These are phyloP conservation scores for Powellomyces hirtus DNA, from an alignment of 192 early-diverging fungal genomes.

Conservation along the genomic window DNA sequence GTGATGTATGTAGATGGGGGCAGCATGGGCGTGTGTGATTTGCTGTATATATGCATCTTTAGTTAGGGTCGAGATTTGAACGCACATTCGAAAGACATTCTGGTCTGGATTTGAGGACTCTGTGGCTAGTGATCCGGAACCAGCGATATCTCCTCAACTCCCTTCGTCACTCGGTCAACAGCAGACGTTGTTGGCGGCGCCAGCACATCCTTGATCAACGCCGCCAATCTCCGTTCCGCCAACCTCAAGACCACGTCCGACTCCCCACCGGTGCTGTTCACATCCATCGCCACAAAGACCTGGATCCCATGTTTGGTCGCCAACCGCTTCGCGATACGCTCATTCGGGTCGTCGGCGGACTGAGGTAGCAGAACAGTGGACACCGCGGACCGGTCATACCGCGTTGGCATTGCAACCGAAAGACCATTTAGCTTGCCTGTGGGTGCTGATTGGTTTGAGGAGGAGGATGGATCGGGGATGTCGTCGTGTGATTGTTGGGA, in stretches of 20 bases:
- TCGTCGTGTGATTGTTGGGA: not conserved
- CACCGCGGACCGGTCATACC: constrained; percentile 8
- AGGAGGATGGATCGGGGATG: not conserved
- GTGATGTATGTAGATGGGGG: no score
- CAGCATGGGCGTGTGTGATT: no score
- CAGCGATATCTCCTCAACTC: no score
- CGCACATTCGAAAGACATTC: no score
- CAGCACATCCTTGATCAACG: not conserved
- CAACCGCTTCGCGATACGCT: constrained; percentile 20
- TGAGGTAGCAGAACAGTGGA: not conserved
- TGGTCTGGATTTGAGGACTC: no score
- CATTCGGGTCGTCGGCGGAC: constrained; percentile 14
- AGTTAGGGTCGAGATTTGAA: no score
- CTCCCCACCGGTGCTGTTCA: not conserved
- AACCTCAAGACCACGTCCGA: not conserved
- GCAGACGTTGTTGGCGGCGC: not conserved
- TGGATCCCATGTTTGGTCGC: constrained; percentile 22
- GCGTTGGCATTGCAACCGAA: constrained; percentile 25
- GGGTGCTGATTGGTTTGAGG: not conserved
- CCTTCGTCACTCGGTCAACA: no score
- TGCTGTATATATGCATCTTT: no score
- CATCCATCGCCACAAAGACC: constrained; percentile 15
- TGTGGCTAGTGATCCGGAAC: no score
- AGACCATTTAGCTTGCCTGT: constrained; percentile 12
- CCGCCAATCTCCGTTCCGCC: constrained; percentile 10